A percentile compares a stretch with the other conserved stretches of the same genome.
phyloP scores from a whole-genome alignment of 2,329 filamentous ascomycete genomes.

The Fusarium sororula region DNA sequence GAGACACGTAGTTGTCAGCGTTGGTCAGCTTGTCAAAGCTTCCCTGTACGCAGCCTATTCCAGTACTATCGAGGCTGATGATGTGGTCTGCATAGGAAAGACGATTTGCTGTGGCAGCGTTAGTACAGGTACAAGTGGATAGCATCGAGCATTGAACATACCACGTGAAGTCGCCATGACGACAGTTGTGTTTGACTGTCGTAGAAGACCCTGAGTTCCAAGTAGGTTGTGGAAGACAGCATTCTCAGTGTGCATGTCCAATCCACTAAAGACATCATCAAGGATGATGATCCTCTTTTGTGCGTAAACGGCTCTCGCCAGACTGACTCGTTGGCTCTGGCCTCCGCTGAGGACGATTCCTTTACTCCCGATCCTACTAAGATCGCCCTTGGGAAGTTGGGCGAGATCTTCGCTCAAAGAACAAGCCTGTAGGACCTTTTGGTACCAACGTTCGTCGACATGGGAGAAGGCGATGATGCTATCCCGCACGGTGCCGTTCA shows the following conservation, averaged over 20 bases:
- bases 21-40: conserved; percentile 15
- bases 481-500: conserved; percentile 45
- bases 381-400: conserved; percentile 45
- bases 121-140: background rate
- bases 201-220: conserved; percentile 35
- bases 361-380: conserved; percentile 47
- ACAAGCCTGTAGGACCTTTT: conserved; percentile 38
- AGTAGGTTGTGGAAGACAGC: conserved; percentile 39
- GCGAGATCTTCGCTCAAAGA: conserved; percentile 39
- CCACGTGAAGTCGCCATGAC: conserved; percentile 25
- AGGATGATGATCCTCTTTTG: conserved; percentile 37
- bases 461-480: conserved; percentile 45
- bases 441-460: conserved; percentile 44
- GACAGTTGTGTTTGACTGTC: conserved; percentile 12
- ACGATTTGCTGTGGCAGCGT: conserved; percentile 5
- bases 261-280: conserved; percentile 47
- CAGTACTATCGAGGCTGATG: conserved; percentile 14
- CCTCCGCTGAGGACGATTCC: conserved; percentile 52
- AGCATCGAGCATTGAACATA: background rate
- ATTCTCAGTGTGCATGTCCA: conserved; percentile 43
- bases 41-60: conserved; percentile 6
- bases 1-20: conserved; percentile 24
- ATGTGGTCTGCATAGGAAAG: conserved; percentile 27
- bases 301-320: conserved; percentile 46
- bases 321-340: conserved; percentile 47